phyloP scores from a whole-genome alignment of 371 early-diverging fungal species.

The Saksenaea vasiformis region DNA sequence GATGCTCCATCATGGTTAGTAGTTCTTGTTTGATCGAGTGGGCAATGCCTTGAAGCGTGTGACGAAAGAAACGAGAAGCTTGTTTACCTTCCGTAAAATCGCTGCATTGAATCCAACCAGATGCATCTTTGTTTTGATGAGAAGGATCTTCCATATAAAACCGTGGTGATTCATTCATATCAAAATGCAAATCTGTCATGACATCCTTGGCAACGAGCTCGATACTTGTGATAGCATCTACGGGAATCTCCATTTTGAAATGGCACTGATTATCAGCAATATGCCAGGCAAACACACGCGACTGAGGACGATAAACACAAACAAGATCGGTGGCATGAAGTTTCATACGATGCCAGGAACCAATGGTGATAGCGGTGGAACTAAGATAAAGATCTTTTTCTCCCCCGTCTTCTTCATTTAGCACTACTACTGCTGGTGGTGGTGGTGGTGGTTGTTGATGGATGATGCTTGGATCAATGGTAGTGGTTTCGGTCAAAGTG shows the following conservation, averaged over 20 bases:
- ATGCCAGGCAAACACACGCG: constrained; percentile 70
- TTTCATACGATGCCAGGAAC: constrained; percentile 79
- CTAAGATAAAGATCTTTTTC: constrained; percentile 31
- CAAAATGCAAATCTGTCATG: constrained; percentile 44
- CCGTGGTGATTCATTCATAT: constrained; percentile 44
- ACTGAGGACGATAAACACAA: constrained; percentile 56
- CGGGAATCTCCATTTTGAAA: constrained; percentile 73
- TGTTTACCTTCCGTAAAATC: constrained; percentile 82
- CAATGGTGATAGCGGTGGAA: constrained; percentile 66
- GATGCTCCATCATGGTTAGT: constrained; percentile 15
- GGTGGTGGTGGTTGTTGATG: constrained; percentile 21
- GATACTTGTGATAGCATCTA: constrained; percentile 46
- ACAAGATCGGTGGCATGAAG: constrained; percentile 59
- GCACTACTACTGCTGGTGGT: too few species aligned
- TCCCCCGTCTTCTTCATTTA: not conserved
- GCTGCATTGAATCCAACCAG: constrained; percentile 69
- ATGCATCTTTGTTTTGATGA: not conserved
- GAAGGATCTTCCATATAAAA: constrained; percentile 44
- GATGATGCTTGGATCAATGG: not conserved
- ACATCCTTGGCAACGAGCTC: constrained; percentile 45
- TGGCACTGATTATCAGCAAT: constrained; percentile 67
- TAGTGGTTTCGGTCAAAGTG: not conserved
- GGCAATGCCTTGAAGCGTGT: constrained; percentile 65
- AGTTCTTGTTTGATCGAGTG: constrained; percentile 55
- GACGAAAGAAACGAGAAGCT: constrained; percentile 64